Evolutionary conservation across 345 rosid species (phyloP).

Genomic region (Dovyalis caffra): DNA sequence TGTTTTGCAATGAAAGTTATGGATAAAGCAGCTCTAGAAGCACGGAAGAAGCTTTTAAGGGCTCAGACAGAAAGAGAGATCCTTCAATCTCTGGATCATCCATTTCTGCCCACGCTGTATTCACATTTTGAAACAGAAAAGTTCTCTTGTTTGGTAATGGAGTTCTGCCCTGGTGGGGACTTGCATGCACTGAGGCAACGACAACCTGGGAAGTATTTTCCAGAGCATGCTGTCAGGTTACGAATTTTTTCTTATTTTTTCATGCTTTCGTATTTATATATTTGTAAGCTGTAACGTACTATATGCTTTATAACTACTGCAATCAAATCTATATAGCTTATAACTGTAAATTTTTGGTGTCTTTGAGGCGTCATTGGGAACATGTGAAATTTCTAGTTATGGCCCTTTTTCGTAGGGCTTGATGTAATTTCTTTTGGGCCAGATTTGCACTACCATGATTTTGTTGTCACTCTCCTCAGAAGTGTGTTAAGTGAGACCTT

Average conservation of each 20-base stretch:
- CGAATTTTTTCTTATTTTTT: slow-evolving; percentile 5
- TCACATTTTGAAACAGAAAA: slow-evolving; percentile 82
- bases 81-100: slow-evolving; percentile 83
- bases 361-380: neutral
- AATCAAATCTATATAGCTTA: neutral
- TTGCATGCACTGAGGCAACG: slow-evolving; percentile 76
- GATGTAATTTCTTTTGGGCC: too few relatives aligned
- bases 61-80: slow-evolving; percentile 92
- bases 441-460: too few relatives aligned
- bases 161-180: slow-evolving; percentile 98
- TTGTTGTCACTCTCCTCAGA: too few relatives aligned
- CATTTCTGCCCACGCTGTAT: slow-evolving; percentile 83
- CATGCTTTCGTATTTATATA: neutral
- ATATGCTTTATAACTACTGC: neutral
- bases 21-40: slow-evolving; percentile 66
- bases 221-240: slow-evolving; percentile 90
- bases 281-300: neutral
- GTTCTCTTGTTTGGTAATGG: slow-evolving; percentile 86
- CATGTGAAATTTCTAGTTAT: neutral
- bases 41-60: slow-evolving; percentile 86
- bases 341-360: neutral
- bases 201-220: slow-evolving; percentile 81
- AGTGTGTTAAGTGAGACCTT: too few relatives aligned
- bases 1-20: slow-evolving; percentile 82
- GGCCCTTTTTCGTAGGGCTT: neutral